Evolutionary conservation across 2,329 filamentous ascomycete species (phyloP), one percentile per base, ranked within the genome.

Genomic region (Penicillium occitanis): DNA sequence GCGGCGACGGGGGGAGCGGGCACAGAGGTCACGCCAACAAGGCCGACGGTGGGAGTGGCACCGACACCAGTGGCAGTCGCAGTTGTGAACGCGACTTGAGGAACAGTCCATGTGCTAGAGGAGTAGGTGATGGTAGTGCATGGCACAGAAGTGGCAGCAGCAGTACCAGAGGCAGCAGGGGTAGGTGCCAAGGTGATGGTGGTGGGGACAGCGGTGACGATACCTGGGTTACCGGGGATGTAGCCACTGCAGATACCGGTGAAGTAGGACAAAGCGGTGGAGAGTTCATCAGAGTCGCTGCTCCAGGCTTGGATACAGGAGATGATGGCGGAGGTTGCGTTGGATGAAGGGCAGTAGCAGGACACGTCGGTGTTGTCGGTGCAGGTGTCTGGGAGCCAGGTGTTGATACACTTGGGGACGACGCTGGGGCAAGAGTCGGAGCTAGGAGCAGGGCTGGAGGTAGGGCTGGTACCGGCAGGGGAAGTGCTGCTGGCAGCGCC

Each of bases 401-500:
- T 96, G 86, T 94, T 95, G 81, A 98, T 83, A 84, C 94, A 98
- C 75, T 88, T 88, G 69, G 94, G 93, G 60, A 97, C 89, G 58
- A 93, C 86, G 30, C 83, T 80, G 66, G 93, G 92, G 80, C 88
- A 82, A 35, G 73, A 72, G 14, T 28, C 64, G 1, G 30, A 76
- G 75, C 3, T 74, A 69, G 42, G 71, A 3, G 57, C 13, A 30
- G 57, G 73, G 69, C 69, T 71, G 35, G 73, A 70, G 73, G 28
- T 59, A 44, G 67, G 51, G 17, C 63, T 66, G 37, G 70, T 63
- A n/a, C 68, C 55, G 67, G 1, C 58, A 33, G 68, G 67, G 7
- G 64, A 55, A 8, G 68, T 70, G 67, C 71, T 75, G 46, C 69
- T 74, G 13, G 75, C 76, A n/a, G 72, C 67, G 2, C 74, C 77